Evolutionary conservation across 2,329 filamentous ascomycete genomes (phyloP), one percentile per base, ranked within the genome.

Genomic region (Arthrobotrys sphaeroides): DNA sequence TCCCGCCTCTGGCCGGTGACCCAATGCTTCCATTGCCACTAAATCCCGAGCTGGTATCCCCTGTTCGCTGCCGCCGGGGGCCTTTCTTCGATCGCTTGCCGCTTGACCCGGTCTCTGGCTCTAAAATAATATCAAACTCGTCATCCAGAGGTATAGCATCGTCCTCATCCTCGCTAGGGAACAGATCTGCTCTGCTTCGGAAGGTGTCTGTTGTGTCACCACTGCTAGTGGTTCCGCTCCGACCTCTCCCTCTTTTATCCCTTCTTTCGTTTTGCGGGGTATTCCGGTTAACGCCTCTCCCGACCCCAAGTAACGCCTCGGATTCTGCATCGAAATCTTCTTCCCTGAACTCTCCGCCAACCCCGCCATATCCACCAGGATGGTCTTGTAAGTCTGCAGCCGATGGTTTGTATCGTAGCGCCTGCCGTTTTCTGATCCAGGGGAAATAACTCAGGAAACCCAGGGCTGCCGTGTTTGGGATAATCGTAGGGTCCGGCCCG

Each of bases 131-230:
- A 1, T 88, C 87, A 78, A 90, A 90, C 79, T 90, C 89, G 79
- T 91, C 89, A 77, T 90, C 88, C 24, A 91, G 82, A 2, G 88
- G 88, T 13, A 90, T 86, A 2, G 89, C 89, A 82, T 91, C 89
- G 78, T 89, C 88, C 78, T 90, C 89, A 77, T 90, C 89, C 61
- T 89, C 88, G 76, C 88, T 90, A 1, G 88, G 88, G 77, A 90
- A 89, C 42, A 91, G 83, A 82, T 91, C 89, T 3, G 89, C 89
- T 66, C 89, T 83, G 28, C 88, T 90, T 79, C 88, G 89, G 31
- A 89, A 82, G 3, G 88, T 90, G 79, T 88, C 89, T 16, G 84
- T 85, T 0, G 88, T 90, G 43, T 86, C 86, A 22, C 85, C 84
- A 1, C 87, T 89, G 1, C 84, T 86, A 36, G 84, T 84, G 0